Evolutionary conservation across 2,329 filamentous ascomycete species (phyloP).

Genomic region (Sporothrix inflata): DNA sequence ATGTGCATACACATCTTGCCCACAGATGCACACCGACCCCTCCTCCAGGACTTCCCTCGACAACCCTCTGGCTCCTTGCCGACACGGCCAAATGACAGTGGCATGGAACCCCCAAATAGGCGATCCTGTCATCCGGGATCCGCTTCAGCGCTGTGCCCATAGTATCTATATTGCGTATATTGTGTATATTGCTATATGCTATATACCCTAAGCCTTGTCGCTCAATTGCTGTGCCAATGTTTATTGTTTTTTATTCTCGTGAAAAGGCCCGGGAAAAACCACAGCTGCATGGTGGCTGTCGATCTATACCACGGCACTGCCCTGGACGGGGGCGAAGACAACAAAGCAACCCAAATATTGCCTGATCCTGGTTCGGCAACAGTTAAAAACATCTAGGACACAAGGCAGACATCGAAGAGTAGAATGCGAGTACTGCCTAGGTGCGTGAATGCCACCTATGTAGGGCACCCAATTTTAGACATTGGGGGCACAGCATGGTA

Average conservation of each 20-base stretch:
- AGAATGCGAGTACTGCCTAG: neutral
- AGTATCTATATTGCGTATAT: neutral
- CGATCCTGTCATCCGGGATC: slow-evolving; percentile 25
- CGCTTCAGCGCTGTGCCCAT: slow-evolving; percentile 6
- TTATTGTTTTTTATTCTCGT: neutral
- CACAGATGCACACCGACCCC: neutral
- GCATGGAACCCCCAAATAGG: slow-evolving; percentile 11
- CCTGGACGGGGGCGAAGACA: neutral
- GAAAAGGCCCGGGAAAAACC: neutral
- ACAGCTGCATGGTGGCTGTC: neutral
- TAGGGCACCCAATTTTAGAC: neutral
- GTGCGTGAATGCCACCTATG: neutral
- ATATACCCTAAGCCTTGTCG: neutral
- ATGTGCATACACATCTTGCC: neutral
- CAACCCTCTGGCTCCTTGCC: neutral
- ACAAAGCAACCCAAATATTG: neutral
- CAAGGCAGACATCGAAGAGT: neutral
- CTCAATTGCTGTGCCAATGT: neutral
- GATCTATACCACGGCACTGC: neutral
- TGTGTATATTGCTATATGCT: slow-evolving; percentile 1
- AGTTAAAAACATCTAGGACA: neutral
- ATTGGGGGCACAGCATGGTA: neutral
- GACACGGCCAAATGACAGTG: neutral
- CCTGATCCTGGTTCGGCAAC: neutral
- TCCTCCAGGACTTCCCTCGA: neutral